Conservation (phyloP, 2,329 filamentous ascomycete species). For the Rhinocladiella mackenziei region DNA sequence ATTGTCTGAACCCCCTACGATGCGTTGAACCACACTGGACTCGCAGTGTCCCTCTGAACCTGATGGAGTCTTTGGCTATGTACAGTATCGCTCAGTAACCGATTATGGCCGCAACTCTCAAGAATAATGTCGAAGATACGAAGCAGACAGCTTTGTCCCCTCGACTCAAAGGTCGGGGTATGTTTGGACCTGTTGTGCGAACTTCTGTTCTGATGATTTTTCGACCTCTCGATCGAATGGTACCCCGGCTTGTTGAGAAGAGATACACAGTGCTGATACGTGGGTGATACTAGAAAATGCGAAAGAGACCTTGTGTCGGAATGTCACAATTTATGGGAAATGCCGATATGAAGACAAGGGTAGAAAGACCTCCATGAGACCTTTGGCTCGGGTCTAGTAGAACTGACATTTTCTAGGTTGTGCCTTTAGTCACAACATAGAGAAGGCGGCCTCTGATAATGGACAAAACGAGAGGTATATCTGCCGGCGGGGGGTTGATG, state of each 20-base stretch:
- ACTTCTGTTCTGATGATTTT: background rate
- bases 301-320: slow-evolving; percentile 86
- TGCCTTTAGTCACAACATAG: slow-evolving; percentile 71
- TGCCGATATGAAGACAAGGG: slow-evolving; percentile 89
- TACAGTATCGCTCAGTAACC: slow-evolving; percentile 9
- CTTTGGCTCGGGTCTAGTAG: slow-evolving; percentile 1
- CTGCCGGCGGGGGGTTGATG: no score
- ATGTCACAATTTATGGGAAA: slow-evolving; percentile 88
- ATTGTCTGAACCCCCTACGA: background rate
- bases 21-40: slow-evolving; percentile 2
- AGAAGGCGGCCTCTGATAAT: slow-evolving; percentile 32
- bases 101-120: slow-evolving; percentile 42
- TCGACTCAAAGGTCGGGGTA: slow-evolving; percentile 48
- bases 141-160: slow-evolving; percentile 46
- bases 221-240: background rate
- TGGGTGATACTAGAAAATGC: slow-evolving; percentile 56
- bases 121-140: slow-evolving; percentile 43
- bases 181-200: slow-evolving; percentile 29
- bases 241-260: background rate
- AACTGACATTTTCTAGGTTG: slow-evolving; percentile 51
- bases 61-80: slow-evolving; percentile 25
- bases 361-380: slow-evolving; percentile 27
- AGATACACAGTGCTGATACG: slow-evolving; percentile 9
- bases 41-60: slow-evolving; percentile 8
- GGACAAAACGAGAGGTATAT: slow-evolving; percentile 37